Conservation (phyloP, 2,329 filamentous ascomycete genomes). For the Colletotrichum karsti region DNA sequence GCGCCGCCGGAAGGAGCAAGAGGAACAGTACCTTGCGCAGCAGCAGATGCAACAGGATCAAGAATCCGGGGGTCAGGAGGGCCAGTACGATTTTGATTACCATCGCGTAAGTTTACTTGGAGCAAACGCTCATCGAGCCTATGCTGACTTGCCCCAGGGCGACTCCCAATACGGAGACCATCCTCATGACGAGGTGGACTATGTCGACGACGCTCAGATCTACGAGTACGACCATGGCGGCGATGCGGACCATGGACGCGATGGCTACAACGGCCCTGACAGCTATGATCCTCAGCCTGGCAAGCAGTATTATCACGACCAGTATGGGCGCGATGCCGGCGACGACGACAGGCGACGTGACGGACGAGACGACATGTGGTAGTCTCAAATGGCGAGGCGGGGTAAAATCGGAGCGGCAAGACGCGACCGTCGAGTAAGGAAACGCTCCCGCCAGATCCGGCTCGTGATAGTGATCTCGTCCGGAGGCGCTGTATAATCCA, state of each 20-base stretch:
- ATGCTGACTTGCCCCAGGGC: conserved; percentile 41
- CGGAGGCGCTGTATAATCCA: conserved; percentile 21
- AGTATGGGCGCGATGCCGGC: conserved; percentile 40
- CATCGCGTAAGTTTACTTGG: conserved; percentile 53
- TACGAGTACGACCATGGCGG: conserved; percentile 61
- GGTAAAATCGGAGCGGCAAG: neutral
- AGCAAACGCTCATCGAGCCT: too few species aligned
- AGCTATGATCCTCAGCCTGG: conserved; percentile 44
- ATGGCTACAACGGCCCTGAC: conserved; percentile 48
- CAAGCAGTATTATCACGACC: conserved; percentile 52
- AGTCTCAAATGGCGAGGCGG: conserved; percentile 29
- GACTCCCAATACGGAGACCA: conserved; percentile 57
- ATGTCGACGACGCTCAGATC: conserved; percentile 61
- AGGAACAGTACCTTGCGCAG: conserved; percentile 57
- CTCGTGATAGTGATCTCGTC: neutral
- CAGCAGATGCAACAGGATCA: conserved; percentile 53
- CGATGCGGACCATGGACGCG: conserved; percentile 43
- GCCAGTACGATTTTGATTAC: conserved; percentile 63
- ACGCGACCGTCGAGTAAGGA: neutral
- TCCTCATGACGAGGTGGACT: conserved; percentile 54
- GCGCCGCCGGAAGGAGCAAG: conserved; percentile 57
- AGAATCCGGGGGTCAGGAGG: conserved; percentile 53
- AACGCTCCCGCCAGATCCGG: neutral
- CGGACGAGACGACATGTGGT: conserved; percentile 54
- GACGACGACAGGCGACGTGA: conserved; percentile 41